phyloP scores from a whole-genome alignment of 768 basidiomycete species.

The Panellus pusillus region DNA sequence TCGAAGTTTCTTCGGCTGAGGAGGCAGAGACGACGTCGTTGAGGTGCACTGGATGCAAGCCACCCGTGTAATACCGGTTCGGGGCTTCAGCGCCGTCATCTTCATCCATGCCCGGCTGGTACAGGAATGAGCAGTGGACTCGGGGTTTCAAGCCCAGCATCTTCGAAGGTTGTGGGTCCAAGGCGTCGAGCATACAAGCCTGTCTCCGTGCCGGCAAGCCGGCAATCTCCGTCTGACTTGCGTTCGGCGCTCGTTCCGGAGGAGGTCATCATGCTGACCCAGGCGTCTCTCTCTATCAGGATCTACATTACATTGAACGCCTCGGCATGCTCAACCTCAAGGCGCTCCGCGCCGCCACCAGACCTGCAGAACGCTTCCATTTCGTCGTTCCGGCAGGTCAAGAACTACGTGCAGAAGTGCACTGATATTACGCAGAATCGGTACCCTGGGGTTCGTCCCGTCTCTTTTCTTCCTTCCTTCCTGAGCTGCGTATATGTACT shows the following conservation, averaged over 20 bases:
- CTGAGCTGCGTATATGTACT: too few relatives aligned
- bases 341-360: constrained; percentile 79
- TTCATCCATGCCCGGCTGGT: not conserved
- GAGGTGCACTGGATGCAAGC: not conserved
- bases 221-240: too few relatives aligned
- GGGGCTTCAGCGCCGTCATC: not conserved
- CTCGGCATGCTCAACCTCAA: constrained; percentile 88
- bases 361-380: constrained; percentile 76
- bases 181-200: constrained; percentile 52
- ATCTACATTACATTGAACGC: constrained; percentile 93
- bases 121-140: too few relatives aligned
- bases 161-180: too few relatives aligned
- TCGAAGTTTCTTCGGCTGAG: too few relatives aligned
- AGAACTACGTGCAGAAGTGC: constrained; percentile 83
- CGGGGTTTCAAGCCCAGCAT: too few relatives aligned
- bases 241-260: constrained; percentile 83
- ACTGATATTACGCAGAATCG: constrained; percentile 82
- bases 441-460: constrained; percentile 62
- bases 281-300: constrained; percentile 50
- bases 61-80: not conserved
- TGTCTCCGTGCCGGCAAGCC: too few relatives aligned
- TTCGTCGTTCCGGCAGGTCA: constrained; percentile 84
- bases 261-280: not conserved
- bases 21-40: not conserved
- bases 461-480: too few relatives aligned